Base-by-base conservation (phyloP, 192 early-diverging fungal genomes). In the Obelidium mucronatum region DNA sequence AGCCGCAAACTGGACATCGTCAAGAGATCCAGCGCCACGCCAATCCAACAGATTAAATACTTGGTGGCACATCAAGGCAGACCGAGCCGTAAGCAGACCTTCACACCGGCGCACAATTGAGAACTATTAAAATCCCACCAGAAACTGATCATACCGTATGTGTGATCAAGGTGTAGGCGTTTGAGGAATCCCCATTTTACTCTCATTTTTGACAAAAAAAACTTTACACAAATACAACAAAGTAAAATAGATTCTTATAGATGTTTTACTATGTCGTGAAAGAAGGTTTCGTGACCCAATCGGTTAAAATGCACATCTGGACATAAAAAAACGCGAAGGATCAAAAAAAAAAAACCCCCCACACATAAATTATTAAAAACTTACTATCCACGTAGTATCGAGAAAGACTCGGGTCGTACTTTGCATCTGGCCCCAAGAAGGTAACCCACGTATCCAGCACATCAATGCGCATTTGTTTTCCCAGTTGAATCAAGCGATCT, bases 1-100 rank as follows among this genome's bases (percentile, higher is more conserved):
- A n/a, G 64, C 35, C 0, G 28, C 28, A 61, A 86, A 86, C 68
- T 82, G 80, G 36, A 86, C 83, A 52, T 86, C 84, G 60, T 86
- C 84, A 6, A 86, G 55, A 37, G 74, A 78, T 11, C 84, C 84
- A 36, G 67, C 69, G 28, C 81, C 75, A 4, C 78, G 48, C 77
- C 79, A 84, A 60, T 86, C 84, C 5, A 83, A 65, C 59, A 78
- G 33, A 15, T 81, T 72, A 67, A 84, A 84, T 2, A 67, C 39
- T 66, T 84, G 79, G 53, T 40, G 59, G 35, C 81, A 73, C 2
- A 83, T 64, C 37, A 56, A 51, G 1, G 79, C 79, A 4, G 78
- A 83, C 2, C 79, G 60, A 6, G 80, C 82, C 33, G 80, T 84
- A 24, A 85, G 58, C 2, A 85, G 55, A 8, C 78, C 79, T 83